Evolutionary conservation across 2,329 filamentous ascomycete species (phyloP), one percentile per base, ranked within the genome.

Genomic region (Torrubiellomyces zombiae): DNA sequence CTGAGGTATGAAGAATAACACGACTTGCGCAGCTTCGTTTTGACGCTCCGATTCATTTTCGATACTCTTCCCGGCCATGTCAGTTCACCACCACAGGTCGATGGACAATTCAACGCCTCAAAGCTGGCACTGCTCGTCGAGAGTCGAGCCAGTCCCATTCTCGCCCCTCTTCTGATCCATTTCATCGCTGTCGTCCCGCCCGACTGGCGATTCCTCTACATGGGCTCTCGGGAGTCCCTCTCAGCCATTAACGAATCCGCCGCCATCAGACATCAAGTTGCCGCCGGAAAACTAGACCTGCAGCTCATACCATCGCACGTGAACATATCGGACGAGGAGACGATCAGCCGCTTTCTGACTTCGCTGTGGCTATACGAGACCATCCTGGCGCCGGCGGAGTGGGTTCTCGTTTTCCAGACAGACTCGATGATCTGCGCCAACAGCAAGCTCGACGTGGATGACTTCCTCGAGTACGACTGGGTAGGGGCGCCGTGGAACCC

Each of bases 391-490:
- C 55, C 59, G 1, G 60, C 60, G 9, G 63, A 68, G 43, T 63
- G 57, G 54, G 43, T 69, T 16, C 49, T 69, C 14, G 41, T 66
- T 13, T 68, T 67, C 44, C 59, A 61, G 46, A 58, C 57, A 26
- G 64, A 69, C 45, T 60, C 55, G 34, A 63, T 67, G 30, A 43
- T 67, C 20, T 68, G 64, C 38, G 60, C 63, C 32, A 67, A 67
- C 38, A 57, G 52, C 27, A 43, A 39, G 25, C 45, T 45, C 27
- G 54, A 47, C 28, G 38, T 65, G 16, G 57, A 67, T 37, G 56
- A 61, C 29, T 67, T 52, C 40, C 42, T 65, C 24, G 52, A 55
- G 10, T 64, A 57, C 40, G 58, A 65, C 42, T 69, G 60, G 59
- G 52, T 62, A 22, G 61, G 61, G 17, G 59, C 61, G 2, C 61